Percentiles rank a stretch among this genome's conserved stretches.
These are phyloP conservation scores for Thoreauomyces humboldtii DNA, from an alignment of 192 early-diverging fungal species.

Conservation along the genomic window DNA sequence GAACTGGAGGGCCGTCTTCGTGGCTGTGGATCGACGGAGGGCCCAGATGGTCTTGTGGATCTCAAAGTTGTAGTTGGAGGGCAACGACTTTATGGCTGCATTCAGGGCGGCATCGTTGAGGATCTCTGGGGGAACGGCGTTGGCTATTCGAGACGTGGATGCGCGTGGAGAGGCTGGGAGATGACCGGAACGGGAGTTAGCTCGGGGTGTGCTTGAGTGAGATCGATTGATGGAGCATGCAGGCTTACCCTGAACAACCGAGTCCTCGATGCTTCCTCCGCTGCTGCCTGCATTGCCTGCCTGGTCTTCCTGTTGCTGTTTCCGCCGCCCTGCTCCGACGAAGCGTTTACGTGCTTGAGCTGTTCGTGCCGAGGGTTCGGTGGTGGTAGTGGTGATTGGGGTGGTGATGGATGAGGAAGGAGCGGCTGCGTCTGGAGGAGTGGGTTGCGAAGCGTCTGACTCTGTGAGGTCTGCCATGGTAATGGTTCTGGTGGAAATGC, in stretches of 20 bases:
- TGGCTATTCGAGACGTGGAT: constrained; percentile 46
- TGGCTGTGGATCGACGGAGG: constrained; percentile 69
- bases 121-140: constrained; percentile 85
- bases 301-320: no score
- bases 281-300: background rate
- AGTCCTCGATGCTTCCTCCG: background rate
- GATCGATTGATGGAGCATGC: no score
- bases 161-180: no score
- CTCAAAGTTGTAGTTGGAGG: constrained; percentile 98
- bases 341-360: constrained; percentile 42
- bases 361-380: background rate
- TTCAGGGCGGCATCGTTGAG: constrained; percentile 77
- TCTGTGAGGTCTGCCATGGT: no score
- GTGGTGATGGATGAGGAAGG: no score
- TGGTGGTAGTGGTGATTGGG: no score
- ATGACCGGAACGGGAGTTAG: no score
- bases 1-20: constrained; percentile 91
- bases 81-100: constrained; percentile 80
- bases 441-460: no score
- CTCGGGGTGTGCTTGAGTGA: no score
- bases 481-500: no score
- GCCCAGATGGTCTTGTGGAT: constrained; percentile 96
- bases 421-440: no score
- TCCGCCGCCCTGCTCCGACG: constrained; percentile 28
- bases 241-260: background rate